Evolutionary conservation across 169 alveolate genomes (phyloP).

Genomic region (Besnoitia besnoiti): DNA sequence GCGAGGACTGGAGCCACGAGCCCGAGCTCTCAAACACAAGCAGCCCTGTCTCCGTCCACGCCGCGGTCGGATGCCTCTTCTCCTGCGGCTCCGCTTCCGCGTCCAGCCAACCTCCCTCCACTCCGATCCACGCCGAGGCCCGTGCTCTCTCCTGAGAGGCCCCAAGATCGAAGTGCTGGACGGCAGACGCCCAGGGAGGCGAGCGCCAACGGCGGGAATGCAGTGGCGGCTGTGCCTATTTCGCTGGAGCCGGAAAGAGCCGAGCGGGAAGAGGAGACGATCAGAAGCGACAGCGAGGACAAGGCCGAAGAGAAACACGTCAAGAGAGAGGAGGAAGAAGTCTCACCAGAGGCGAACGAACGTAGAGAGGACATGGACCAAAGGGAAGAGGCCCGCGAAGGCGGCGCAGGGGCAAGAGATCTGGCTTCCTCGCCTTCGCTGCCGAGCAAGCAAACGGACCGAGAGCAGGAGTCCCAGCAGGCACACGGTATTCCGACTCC

Average conservation of each 20-base stretch:
- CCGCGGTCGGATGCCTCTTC: no score
- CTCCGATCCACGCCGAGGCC: conserved; percentile 4
- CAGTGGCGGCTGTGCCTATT: not conserved
- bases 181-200: not conserved
- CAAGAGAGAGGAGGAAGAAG: not conserved
- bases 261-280: not conserved
- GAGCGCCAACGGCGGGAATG: not conserved
- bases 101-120: not conserved
- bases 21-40: no score
- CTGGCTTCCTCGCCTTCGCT: no score
- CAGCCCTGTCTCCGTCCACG: no score
- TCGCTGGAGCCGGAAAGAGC: not conserved
- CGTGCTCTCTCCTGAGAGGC: conserved; percentile 4
- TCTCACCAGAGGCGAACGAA: no score
- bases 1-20: no score
- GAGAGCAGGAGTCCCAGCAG: no score
- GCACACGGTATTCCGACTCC: no score
- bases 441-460: no score
- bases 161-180: not conserved
- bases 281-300: not conserved
- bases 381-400: no score
- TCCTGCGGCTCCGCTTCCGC: not conserved
- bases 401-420: no score
- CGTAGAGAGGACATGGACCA: no score
- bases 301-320: not conserved